Evolutionary conservation across 2,329 filamentous ascomycete genomes (phyloP), one percentile per base, ranked within the genome.

Genomic region (Achaetomium macrosporum): DNA sequence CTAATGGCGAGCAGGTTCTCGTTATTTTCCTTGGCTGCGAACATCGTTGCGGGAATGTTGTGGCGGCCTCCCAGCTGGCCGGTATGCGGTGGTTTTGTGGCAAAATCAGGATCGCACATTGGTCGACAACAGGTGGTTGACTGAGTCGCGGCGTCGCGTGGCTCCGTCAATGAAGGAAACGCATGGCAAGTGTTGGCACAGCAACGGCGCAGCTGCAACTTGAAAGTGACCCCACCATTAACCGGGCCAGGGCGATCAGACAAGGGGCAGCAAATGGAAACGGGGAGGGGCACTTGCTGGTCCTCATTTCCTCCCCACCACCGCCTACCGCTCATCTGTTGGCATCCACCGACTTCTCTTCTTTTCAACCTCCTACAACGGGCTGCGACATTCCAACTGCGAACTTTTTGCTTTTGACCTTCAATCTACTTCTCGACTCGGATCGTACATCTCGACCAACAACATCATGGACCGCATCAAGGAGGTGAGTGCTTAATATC

Each of bases 401-500:
- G 29, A 6, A 42, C 19, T 54, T 42, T 50, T 52, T 20, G 37
- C 50, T 42, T 47, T 19, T 12, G 10, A 19, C 6, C 2, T 17
- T 16, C 12, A 36, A 13, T 35, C n/a, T 29, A 2, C 8, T 47
- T n/a, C n/a, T 5, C 30, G 19, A 16, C 35, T 17, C 19, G 15
- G 29, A 29, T 47, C 37, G 25, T 44, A 9, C 19, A 10, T 35
- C 39, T 19, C 13, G 31, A 48, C 35, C 44, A 50, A 58, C 59
- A 56, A 64, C 37, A 79, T 68, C 68, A 92, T 92, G 88, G 88
- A 93, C 74, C 87, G 86, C 74, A 91, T 93, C 73, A 91, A 89
- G 84, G 85, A 90, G 81, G 88, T 91, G 73, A 78, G 85, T 79
- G 39, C 10, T 39, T 53, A 54, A 37, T 44, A 53, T 39, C 45